phyloP scores from a whole-genome alignment of 306 rosid species.

The Vigna radiata region DNA sequence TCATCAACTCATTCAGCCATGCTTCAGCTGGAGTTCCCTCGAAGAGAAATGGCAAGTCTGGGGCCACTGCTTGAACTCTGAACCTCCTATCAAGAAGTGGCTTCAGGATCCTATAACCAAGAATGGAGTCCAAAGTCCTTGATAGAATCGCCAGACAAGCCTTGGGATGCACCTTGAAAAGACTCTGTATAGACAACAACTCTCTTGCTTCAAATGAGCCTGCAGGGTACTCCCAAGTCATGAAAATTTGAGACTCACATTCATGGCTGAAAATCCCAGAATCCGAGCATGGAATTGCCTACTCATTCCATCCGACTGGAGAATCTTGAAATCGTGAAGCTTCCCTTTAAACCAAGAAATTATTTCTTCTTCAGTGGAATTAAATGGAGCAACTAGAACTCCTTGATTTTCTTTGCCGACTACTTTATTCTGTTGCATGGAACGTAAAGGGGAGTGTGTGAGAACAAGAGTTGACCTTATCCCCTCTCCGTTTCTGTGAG shows the following conservation, averaged over 20 bases:
- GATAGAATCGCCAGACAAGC: conserved; percentile 79
- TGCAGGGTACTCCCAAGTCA: conserved; percentile 72
- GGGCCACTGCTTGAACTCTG: conserved; percentile 66
- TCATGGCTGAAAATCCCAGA: conserved; percentile 47
- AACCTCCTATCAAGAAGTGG: conserved; percentile 67
- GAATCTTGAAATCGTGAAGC: conserved; percentile 55
- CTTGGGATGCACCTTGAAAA: conserved; percentile 61
- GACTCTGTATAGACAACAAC: no score
- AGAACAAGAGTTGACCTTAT: conserved; percentile 39
- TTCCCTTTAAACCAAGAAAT: conserved; percentile 61
- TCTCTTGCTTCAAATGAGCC: conserved; percentile 49
- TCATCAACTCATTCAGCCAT: conserved; percentile 63
- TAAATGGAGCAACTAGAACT: conserved; percentile 55
- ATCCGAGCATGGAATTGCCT: conserved; percentile 59
- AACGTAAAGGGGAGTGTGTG: conserved; percentile 19
- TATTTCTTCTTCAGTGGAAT: conserved; percentile 55
- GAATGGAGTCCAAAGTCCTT: conserved; percentile 61
- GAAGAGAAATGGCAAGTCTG: conserved; percentile 66
- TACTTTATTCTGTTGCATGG: conserved; percentile 45
- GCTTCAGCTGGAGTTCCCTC: conserved; percentile 60
- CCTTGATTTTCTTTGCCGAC: conserved; percentile 33
- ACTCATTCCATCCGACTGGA: conserved; percentile 53
- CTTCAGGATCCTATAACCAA: conserved; percentile 60
- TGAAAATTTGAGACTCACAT: conserved; percentile 67
- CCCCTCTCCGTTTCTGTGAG: conserved; percentile 15